Evolutionary conservation across 2,329 filamentous ascomycete genomes (phyloP).

Genomic region (Colletotrichum eremochloae): DNA sequence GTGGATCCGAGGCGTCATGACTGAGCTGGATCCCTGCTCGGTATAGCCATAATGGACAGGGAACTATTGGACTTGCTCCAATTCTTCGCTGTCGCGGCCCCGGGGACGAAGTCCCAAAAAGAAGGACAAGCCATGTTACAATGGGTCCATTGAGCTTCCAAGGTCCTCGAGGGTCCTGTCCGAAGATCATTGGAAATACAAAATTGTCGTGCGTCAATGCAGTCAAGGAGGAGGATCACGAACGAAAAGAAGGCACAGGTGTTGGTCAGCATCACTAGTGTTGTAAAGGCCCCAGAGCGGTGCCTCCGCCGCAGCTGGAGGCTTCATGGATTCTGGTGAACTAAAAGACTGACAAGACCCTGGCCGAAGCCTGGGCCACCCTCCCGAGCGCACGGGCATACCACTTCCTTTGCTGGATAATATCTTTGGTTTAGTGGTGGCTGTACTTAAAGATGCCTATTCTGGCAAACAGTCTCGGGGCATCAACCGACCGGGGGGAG

Average conservation of each 20-base stretch:
- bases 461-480: neutral
- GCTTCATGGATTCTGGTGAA: constrained; percentile 9
- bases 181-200: neutral
- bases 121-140: constrained; percentile 24
- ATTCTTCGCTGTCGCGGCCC: neutral
- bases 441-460: constrained; percentile 19
- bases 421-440: neutral
- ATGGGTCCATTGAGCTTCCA: constrained; percentile 23
- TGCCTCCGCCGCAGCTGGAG: constrained; percentile 7
- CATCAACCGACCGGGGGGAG: neutral
- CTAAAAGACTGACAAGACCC: neutral
- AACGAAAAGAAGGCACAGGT: neutral
- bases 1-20: neutral
- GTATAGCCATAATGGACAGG: constrained; percentile 18
- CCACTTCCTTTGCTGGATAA: too few species aligned
- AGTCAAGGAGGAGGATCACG: neutral
- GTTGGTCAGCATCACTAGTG: neutral
- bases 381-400: neutral
- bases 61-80: constrained; percentile 17
- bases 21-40: constrained; percentile 15
- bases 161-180: constrained; percentile 31
- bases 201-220: constrained; percentile 9
- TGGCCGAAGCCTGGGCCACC: constrained; percentile 22
- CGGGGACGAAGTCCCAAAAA: constrained; percentile 26
- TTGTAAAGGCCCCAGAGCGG: neutral